Evolutionary conservation across 2,329 filamentous ascomycete genomes (phyloP).

Genomic region (Dryadomyces sulphureus): DNA sequence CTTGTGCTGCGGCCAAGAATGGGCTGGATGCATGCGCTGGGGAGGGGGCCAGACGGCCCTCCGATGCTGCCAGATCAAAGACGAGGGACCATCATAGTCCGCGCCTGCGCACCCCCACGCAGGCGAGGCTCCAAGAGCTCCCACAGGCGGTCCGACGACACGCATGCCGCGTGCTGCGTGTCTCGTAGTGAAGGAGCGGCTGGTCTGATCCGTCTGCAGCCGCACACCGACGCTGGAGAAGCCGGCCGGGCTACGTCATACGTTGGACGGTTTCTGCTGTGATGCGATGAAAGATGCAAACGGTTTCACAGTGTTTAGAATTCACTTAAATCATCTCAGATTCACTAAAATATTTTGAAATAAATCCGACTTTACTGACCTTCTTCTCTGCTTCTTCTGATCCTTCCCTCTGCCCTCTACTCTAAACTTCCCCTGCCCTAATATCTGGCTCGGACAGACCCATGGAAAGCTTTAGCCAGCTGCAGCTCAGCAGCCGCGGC

Average conservation of each 20-base stretch:
- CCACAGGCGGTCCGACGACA: too few species aligned
- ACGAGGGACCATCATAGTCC: slow-evolving; percentile 21
- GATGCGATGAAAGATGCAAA: too few species aligned
- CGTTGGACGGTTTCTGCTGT: neutral
- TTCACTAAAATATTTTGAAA: too few species aligned
- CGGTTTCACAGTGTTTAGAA: too few species aligned
- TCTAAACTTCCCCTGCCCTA: too few species aligned
- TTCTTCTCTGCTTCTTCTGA: too few species aligned
- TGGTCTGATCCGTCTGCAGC: too few species aligned
- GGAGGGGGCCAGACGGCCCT: neutral
- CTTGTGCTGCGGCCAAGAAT: neutral
- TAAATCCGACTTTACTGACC: too few species aligned
- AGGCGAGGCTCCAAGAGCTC: slow-evolving; percentile 19
- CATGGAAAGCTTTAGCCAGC: slow-evolving; percentile 22
- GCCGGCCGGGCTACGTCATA: neutral
- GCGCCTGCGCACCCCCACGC: slow-evolving; percentile 14
- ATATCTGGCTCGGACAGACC: neutral
- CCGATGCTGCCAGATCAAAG: slow-evolving; percentile 16
- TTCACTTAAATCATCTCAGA: too few species aligned
- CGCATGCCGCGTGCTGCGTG: too few species aligned
- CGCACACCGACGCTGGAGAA: neutral
- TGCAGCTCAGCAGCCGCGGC: slow-evolving; percentile 31
- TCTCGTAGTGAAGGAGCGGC: too few species aligned
- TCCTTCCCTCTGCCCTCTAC: too few species aligned
- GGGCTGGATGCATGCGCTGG: neutral